Conservation (phyloP, 2,329 filamentous ascomycete genomes). For the Hymenoscyphus albidus region DNA sequence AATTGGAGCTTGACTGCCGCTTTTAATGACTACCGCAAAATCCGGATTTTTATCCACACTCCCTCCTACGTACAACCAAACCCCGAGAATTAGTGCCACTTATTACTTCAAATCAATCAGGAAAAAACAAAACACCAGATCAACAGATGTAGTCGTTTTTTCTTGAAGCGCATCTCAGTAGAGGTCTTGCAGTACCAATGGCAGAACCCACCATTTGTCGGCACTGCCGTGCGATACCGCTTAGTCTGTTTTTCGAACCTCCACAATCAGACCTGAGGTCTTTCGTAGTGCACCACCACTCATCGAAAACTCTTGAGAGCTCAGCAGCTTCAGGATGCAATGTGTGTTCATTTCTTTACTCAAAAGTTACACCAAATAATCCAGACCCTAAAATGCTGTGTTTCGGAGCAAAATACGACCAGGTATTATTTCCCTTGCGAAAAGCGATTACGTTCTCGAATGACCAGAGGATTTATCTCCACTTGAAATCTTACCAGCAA, state of each 20-base stretch:
- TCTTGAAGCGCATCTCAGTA: not conserved
- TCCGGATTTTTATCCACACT: no score
- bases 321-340: conserved; percentile 12
- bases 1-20: no score
- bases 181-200: not conserved
- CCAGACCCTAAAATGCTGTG: not conserved
- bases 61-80: no score
- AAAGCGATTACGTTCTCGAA: not conserved
- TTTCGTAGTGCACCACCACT: conserved; percentile 13
- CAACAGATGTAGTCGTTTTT: not conserved
- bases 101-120: no score
- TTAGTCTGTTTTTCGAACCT: conserved; percentile 4
- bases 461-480: conserved; percentile 5
- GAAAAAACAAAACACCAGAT: no score
- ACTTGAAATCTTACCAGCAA: not conserved
- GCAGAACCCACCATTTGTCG: not conserved
- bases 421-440: not conserved
- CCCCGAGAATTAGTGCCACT: no score
- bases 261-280: not conserved
- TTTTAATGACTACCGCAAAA: no score
- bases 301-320: conserved; percentile 10
- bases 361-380: conserved; percentile 2
- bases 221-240: conserved; percentile 3
- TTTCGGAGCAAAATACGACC: conserved; percentile 2
- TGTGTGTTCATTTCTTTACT: conserved; percentile 12